Percentiles rank a stretch among this genome's conserved stretches.
phyloP scores from a whole-genome alignment of 495 filamentous ascomycete genomes.

The Xeromyces bisporus region DNA sequence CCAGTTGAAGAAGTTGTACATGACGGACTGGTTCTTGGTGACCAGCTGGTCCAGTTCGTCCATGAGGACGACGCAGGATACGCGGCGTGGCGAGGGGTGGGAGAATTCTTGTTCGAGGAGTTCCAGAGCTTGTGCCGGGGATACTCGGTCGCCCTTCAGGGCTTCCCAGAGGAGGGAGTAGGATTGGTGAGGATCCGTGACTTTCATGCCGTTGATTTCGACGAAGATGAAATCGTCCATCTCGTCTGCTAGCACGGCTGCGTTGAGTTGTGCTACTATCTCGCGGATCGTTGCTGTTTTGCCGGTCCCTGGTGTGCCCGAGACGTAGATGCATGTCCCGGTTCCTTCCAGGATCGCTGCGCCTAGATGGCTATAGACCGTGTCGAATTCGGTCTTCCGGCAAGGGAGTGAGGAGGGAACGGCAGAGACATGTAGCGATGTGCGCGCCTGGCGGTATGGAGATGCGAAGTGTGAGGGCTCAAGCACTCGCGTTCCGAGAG shows the following conservation, averaged over 20 bases:
- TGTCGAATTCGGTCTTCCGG: constrained; percentile 76
- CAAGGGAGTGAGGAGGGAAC: constrained; percentile 82
- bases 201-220: constrained; percentile 99
- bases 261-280: constrained; percentile 76
- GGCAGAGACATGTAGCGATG: constrained; percentile 78
- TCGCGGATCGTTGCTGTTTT: constrained; percentile 97
- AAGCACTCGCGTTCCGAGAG: constrained; percentile 72
- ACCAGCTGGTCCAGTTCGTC: constrained; percentile 97
- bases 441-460: constrained; percentile 82
- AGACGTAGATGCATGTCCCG: constrained; percentile 95
- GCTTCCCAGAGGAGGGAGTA: constrained; percentile 96
- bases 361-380: constrained; percentile 85
- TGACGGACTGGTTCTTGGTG: constrained; percentile 92
- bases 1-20: constrained; percentile 99
- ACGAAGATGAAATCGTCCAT: constrained; percentile 98
- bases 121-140: constrained; percentile 76
- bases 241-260: constrained; percentile 71
- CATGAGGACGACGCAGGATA: constrained; percentile 97
- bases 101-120: constrained; percentile 85
- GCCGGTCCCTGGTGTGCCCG: constrained; percentile 96
- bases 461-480: constrained; percentile 60
- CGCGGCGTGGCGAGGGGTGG: constrained; percentile 70
- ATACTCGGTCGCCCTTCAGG: constrained; percentile 80
- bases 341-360: constrained; percentile 86
- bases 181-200: constrained; percentile 92